Evolutionary conservation across 139 green algal species (phyloP).

Genomic region (Chlorokybus atmophyticus): DNA sequence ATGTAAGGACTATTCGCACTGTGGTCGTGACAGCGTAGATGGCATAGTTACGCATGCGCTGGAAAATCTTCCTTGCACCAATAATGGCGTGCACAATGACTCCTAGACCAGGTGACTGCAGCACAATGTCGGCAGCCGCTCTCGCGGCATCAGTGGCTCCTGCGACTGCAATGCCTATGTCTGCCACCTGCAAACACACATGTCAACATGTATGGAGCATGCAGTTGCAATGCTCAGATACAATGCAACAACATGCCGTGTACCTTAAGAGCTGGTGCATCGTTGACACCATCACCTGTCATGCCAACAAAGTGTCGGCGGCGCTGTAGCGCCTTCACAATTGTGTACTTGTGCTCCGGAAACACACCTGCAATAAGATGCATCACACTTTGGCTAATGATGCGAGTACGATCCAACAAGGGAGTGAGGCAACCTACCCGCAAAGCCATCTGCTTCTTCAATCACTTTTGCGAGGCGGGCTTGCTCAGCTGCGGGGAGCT

Average conservation of each 20-base stretch:
- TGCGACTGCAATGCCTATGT: slow-evolving; percentile 71
- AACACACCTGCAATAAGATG: slow-evolving; percentile 64
- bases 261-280: slow-evolving; percentile 73
- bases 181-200: too few relatives aligned
- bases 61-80: slow-evolving; percentile 9
- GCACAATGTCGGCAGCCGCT: slow-evolving; percentile 77
- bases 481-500: too few relatives aligned
- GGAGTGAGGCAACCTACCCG: too few relatives aligned
- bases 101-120: slow-evolving; percentile 60
- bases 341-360: slow-evolving; percentile 65
- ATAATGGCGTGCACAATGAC: slow-evolving; percentile 51
- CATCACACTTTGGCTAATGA: too few relatives aligned
- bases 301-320: slow-evolving; percentile 37
- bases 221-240: too few relatives aligned
- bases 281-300: slow-evolving; percentile 86
- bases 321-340: slow-evolving; percentile 49
- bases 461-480: too few relatives aligned
- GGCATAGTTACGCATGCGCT: slow-evolving; percentile 8
- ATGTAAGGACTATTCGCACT: too few relatives aligned
- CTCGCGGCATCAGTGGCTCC: slow-evolving; percentile 68
- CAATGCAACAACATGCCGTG: too few relatives aligned
- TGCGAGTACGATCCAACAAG: too few relatives aligned
- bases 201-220: too few relatives aligned
- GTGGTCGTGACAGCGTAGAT: too few relatives aligned
- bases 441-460: too few relatives aligned